phyloP scores from a whole-genome alignment of 257 asterid genomes.

The Ajuga chamaepitys region DNA sequence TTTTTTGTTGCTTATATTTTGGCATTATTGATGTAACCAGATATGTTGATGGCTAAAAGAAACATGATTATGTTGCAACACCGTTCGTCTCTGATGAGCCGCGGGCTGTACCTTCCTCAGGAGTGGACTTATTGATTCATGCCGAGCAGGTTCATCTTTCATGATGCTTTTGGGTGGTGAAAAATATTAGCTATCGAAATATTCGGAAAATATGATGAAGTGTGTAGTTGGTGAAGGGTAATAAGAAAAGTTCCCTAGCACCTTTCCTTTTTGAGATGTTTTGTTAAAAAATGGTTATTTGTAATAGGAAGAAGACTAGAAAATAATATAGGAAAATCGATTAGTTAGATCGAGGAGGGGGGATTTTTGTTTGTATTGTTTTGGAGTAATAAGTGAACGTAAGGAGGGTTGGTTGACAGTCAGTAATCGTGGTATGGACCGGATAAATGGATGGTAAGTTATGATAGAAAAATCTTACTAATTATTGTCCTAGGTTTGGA shows the following conservation, averaged over 20 bases:
- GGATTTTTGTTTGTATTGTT: constrained; percentile 15
- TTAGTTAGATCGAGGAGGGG: background rate
- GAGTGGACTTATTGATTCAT: constrained; percentile 26
- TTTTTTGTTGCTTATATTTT: background rate
- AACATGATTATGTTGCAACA: constrained; percentile 36
- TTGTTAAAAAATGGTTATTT: constrained; percentile 3
- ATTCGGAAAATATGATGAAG: constrained; percentile 17
- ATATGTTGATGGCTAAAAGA: constrained; percentile 39
- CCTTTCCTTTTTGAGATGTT: background rate
- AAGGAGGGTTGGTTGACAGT: no score
- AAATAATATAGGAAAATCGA: constrained; percentile 7
- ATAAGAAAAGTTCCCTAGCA: constrained; percentile 12
- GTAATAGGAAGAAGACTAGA: constrained; percentile 8
- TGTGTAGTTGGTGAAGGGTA: constrained; percentile 21
- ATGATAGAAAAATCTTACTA: no score
- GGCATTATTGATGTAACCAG: constrained; percentile 15
- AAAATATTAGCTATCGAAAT: background rate
- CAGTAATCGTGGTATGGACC: no score
- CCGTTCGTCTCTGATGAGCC: constrained; percentile 17
- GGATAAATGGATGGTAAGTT: no score
- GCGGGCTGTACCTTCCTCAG: constrained; percentile 21
- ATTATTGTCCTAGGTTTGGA: background rate
- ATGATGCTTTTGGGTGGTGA: constrained; percentile 7
- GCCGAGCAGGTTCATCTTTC: background rate
- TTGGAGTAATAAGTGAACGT: constrained; percentile 20